Evolutionary conservation across 306 rosid genomes (phyloP), one percentile per base, ranked within the genome.

Genomic region (Abrus pulchellus): DNA sequence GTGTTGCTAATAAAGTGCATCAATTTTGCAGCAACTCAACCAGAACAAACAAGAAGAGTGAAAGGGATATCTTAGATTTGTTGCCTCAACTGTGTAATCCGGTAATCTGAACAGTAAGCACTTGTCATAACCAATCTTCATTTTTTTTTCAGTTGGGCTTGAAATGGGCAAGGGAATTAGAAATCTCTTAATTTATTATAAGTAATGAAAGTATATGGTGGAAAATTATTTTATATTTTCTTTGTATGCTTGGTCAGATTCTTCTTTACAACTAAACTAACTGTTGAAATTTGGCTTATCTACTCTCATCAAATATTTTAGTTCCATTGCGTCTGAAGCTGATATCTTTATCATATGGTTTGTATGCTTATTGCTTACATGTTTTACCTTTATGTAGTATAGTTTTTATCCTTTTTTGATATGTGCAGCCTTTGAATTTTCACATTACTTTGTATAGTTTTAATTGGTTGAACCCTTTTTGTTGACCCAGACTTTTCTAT

Each of bases 401-500:
- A 9, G 36, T 40, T 36, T 36, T 36, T 36, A 2, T 20, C 20
- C 4, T 38, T 11, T 12, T 65, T 77, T 63, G 9, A 6, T 27
- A 48, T 48, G 6, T 30, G 54, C 38, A 9, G 34, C 6, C 9
- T 72, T 52, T 52, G 3, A 72, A 72, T 55, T 62, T 12, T 54
- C 55, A 48, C 59, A 13, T 34, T 57, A 27, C 8, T 57, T 38
- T 54, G 53, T 44, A 43, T 44, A 53, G 54, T 3, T 55, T 53
- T 29, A 62, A 40, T 62, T 72, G 36, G 54, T 80, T 62, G 34
- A 33, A 36, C 47, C 30, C 6, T 50, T 75, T 75, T 57, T 32
- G 55, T 47, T 75, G 77, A 27, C 40, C 64, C 66, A 67, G 62
- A 5, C 44, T 64, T 55, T 65, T 67, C 45, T 57, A 40, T 11